Percentiles rank a stretch among this genome's conserved stretches.
phyloP scores from a whole-genome alignment of 805 yeast genomes.

The Trichomonascus vanleenenianus region DNA sequence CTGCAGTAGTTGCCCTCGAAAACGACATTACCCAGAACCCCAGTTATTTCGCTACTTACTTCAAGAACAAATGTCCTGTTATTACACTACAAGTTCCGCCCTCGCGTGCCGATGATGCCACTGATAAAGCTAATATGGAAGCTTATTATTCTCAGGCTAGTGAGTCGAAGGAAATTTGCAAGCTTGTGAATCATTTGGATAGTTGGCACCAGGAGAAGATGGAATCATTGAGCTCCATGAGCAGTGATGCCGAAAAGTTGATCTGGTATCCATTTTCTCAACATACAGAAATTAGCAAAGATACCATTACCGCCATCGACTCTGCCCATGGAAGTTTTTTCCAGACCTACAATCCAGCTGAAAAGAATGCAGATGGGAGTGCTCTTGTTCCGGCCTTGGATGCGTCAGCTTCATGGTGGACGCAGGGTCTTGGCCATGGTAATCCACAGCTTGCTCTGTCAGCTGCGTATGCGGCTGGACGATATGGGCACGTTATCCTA shows the following conservation, averaged over 20 bases:
- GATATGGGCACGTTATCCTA: conserved; percentile 23
- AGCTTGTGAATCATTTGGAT: conserved; percentile 7
- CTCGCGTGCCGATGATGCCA: background rate
- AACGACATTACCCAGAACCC: conserved; percentile 12
- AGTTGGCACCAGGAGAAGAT: conserved; percentile 8
- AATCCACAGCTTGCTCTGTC: conserved; percentile 18
- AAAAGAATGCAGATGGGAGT: background rate
- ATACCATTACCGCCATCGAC: conserved; percentile 19
- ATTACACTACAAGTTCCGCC: conserved; percentile 13
- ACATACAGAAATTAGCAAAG: conserved; percentile 12
- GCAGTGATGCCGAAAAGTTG: conserved; percentile 10
- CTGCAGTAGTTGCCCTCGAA: conserved; percentile 11
- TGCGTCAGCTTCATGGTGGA: conserved; percentile 26
- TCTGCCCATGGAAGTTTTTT: conserved; percentile 21
- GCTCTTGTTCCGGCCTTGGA: conserved; percentile 15
- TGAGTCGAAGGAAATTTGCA: background rate
- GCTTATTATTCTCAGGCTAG: conserved; percentile 10
- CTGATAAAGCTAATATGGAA: conserved; percentile 11
- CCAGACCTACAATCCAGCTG: conserved; percentile 4
- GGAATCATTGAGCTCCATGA: conserved; percentile 6
- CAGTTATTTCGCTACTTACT: conserved; percentile 5
- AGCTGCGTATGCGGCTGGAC: conserved; percentile 22
- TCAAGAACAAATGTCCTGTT: background rate
- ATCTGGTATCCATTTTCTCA: conserved; percentile 25
- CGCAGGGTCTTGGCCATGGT: conserved; percentile 23